Evolutionary conservation across 2,329 filamentous ascomycete genomes (phyloP), one percentile per base, ranked within the genome.

Genomic region (Celoporthe dispersa): DNA sequence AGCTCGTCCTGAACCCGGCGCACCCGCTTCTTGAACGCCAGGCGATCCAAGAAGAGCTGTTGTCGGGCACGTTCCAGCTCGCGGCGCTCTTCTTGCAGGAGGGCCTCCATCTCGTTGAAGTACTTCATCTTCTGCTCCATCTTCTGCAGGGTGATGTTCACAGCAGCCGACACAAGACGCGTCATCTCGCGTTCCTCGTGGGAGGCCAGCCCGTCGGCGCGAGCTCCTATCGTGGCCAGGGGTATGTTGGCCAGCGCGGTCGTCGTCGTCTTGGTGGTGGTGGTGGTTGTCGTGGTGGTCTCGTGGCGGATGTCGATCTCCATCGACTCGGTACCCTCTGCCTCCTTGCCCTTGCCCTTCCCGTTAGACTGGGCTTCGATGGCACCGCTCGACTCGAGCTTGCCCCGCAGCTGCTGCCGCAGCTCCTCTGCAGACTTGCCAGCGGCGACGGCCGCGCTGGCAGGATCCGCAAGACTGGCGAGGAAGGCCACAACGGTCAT

Each of bases 131-230:
- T 99, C 76, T 98, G 85, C 81, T 98, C 94, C 72, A 98, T 90
- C 82, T 99, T 99, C 78, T 97, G 92, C 44, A 98, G 85, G n/a
- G 93, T 95, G 16, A 97, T 87, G 78, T 99, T 99, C 66, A 97
- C 93, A 0, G 94, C 94, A 7, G 94, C 92, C 2, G 94, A 95
- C 12, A 99, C 93, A 62, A 98, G 89, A 22, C 94, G 92, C 28
- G 94, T 97, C 89, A 98, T 96, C 81, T 98, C 94, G 70, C 97
- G 92, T 81, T 99, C 96, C 80, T 98, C 95, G 75, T 98, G 94
- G 3, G 95, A 98, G 37, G 95, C 94, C 44, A 99, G 89, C 3
- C 92, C 96, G 9, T 92, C 92, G 1, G 94, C 89, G 71, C 96
- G 92, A 2, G 93, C 94, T 16, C 94, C 94, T 72, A 95, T 92